phyloP scores from a whole-genome alignment of 108 stramenopile genomes.

The Nitzschia inconspicua region DNA sequence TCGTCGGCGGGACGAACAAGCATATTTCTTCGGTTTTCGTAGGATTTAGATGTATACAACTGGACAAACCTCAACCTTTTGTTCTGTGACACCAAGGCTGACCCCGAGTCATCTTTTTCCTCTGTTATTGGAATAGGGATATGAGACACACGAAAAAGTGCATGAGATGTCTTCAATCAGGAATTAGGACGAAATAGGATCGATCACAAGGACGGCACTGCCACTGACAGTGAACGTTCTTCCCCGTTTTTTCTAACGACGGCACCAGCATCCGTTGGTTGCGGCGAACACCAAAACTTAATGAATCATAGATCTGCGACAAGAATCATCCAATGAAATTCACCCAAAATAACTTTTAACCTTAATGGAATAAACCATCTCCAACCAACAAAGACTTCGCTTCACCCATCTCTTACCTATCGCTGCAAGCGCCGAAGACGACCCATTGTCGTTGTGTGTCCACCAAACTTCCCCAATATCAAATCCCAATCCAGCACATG shows the following conservation, averaged over 20 bases:
- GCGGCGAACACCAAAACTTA: too few species aligned
- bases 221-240: too few species aligned
- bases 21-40: constrained; percentile 73
- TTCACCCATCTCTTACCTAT: constrained; percentile 57
- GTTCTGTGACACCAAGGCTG: neutral
- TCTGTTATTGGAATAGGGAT: constrained; percentile 22
- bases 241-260: too few species aligned
- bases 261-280: too few species aligned
- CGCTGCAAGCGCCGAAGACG: constrained; percentile 60
- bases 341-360: too few species aligned
- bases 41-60: constrained; percentile 92
- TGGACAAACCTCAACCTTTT: constrained; percentile 83
- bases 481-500: constrained; percentile 92
- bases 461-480: constrained; percentile 98
- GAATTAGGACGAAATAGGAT: neutral
- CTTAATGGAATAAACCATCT: too few species aligned
- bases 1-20: constrained; percentile 68
- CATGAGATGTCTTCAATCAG: neutral
- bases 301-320: constrained; percentile 1
- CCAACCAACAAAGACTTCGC: neutral
- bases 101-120: constrained; percentile 17
- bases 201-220: neutral
- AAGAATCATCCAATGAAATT: constrained; percentile 3
- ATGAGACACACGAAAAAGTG: neutral
- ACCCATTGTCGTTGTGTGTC: constrained; percentile 63